Percentiles rank a stretch among this genome's conserved stretches.
phyloP scores from a whole-genome alignment of 1,139 yeast species.

The Candida glucosophila region DNA sequence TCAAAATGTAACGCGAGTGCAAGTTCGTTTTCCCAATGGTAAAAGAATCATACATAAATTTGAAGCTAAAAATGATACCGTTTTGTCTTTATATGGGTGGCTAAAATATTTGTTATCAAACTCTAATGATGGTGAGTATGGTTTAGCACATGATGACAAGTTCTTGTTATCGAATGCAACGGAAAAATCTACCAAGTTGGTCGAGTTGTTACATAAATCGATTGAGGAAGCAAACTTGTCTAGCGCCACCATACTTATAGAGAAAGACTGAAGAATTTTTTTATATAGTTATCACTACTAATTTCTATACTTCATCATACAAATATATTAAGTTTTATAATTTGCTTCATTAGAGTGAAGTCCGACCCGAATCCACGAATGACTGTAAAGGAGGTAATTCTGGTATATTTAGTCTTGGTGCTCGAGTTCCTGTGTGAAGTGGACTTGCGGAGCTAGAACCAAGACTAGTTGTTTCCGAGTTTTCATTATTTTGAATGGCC shows the following conservation, averaged over 20 bases:
- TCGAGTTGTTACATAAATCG: constrained; percentile 48
- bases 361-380: no score
- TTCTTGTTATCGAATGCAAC: constrained; percentile 52
- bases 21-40: constrained; percentile 82
- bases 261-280: constrained; percentile 22
- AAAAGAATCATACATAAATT: constrained; percentile 74
- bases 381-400: no score
- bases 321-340: no score
- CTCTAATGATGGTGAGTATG: constrained; percentile 43
- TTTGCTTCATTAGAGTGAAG: no score
- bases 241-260: constrained; percentile 75
- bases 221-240: constrained; percentile 71
- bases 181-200: constrained; percentile 56
- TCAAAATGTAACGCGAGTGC: constrained; percentile 64
- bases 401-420: no score
- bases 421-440: no score
- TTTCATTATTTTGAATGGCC: no score
- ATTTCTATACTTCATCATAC: no score
- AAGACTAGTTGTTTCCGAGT: no score
- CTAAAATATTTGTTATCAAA: constrained; percentile 47
- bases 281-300: no score
- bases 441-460: no score
- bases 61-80: constrained; percentile 39
- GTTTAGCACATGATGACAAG: constrained; percentile 30
- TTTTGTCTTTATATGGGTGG: constrained; percentile 30